Percentiles rank a stretch among this genome's conserved stretches.
Evolutionary conservation across 192 early-diverging fungal species (phyloP).

Genomic region (Helicostylum pulchrum): DNA sequence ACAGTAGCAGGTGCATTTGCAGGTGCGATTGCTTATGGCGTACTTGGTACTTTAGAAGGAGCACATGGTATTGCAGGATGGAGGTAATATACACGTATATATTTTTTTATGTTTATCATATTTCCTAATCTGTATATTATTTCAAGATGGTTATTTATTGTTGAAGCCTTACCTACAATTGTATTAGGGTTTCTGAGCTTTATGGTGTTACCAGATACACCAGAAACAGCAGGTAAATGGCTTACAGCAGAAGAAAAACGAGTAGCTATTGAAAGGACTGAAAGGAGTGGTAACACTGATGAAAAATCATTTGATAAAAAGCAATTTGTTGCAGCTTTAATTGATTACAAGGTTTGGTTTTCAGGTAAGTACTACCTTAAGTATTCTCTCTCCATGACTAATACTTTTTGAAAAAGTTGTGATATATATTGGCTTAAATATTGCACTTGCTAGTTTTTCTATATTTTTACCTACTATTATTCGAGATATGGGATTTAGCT

Average conservation of each 20-base stretch:
- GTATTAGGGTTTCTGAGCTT: constrained; percentile 52
- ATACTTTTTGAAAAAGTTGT: constrained; percentile 15
- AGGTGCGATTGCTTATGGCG: constrained; percentile 70
- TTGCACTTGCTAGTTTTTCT: constrained; percentile 48
- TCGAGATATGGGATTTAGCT: constrained; percentile 35
- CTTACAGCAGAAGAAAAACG: constrained; percentile 37
- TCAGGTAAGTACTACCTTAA: constrained; percentile 14
- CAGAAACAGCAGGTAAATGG: constrained; percentile 29
- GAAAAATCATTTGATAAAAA: constrained; percentile 21
- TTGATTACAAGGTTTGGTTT: constrained; percentile 35
- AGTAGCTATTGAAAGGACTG: constrained; percentile 36
- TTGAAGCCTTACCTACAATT: constrained; percentile 64
- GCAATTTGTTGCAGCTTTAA: constrained; percentile 35
- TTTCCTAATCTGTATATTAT: background rate
- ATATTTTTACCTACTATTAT: constrained; percentile 50
- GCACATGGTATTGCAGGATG: constrained; percentile 55
- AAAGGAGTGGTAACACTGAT: constrained; percentile 24
- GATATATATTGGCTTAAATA: constrained; percentile 43
- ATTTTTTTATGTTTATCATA: background rate
- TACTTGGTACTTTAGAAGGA: constrained; percentile 47
- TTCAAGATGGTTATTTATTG: constrained; percentile 62
- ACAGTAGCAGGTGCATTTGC: constrained; percentile 73
- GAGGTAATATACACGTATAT: constrained; percentile 39
- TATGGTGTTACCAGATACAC: constrained; percentile 53
- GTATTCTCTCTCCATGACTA: constrained; percentile 1